These are phyloP conservation scores for Polyporus arcularius DNA, from an alignment of 768 basidiomycete genomes.

Conservation along the genomic window DNA sequence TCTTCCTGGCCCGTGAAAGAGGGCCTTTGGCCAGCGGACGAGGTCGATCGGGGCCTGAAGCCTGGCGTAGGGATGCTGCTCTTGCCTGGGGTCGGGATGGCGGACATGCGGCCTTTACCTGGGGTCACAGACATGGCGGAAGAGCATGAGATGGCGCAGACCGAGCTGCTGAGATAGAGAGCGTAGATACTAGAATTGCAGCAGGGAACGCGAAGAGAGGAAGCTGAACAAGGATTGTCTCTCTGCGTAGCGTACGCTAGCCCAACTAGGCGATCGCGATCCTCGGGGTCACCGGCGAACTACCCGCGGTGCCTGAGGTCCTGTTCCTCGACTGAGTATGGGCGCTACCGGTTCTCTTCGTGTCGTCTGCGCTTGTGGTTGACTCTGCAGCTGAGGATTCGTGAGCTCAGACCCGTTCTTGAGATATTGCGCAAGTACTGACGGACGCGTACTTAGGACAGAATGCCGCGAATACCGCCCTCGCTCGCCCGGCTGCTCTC, in stretches of 20 bases:
- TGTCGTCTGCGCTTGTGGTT: background rate
- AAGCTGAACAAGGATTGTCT: constrained; percentile 10
- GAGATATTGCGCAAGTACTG: background rate
- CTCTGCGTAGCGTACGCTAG: constrained; percentile 6
- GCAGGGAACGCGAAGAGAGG: constrained; percentile 2
- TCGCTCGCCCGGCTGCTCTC: constrained; percentile 25
- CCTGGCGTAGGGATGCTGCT: constrained; percentile 70
- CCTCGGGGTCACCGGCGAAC: constrained; percentile 5
- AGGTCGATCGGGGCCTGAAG: constrained; percentile 62
- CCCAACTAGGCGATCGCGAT: constrained; percentile 12
- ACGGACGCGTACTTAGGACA: background rate
- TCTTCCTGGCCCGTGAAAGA: constrained; percentile 43
- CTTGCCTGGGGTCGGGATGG: constrained; percentile 50
- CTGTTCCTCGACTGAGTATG: background rate
- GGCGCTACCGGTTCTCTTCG: background rate
- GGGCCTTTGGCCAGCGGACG: constrained; percentile 36
- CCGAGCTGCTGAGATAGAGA: background rate
- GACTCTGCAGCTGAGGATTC: background rate
- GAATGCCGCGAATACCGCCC: constrained; percentile 29
- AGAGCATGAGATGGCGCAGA: constrained; percentile 8
- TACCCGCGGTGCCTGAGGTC: constrained; percentile 9
- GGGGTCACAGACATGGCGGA: constrained; percentile 44
- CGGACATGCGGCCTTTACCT: constrained; percentile 42
- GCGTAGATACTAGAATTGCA: constrained; percentile 1
- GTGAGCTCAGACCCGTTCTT: background rate